A percentile compares a stretch with the other conserved stretches of the same genome.
phyloP scores from a whole-genome alignment of 2,329 filamentous ascomycete genomes.

The Sordariomycetes sp. region DNA sequence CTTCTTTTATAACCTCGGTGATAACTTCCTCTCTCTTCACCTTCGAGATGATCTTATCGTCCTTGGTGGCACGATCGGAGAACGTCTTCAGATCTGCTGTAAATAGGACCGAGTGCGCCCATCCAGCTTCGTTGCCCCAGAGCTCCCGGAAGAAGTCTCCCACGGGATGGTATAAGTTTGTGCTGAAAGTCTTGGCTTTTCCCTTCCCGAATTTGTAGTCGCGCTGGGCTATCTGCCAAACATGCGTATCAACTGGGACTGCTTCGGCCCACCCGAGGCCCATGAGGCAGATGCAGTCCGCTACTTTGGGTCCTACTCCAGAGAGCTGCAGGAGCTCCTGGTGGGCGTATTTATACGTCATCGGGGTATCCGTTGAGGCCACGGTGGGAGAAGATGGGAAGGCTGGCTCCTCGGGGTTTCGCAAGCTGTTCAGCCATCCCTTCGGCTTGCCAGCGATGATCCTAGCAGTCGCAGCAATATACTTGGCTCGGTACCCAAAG shows the following conservation, averaged over 20 bases:
- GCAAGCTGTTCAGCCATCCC: slow-evolving; percentile 64
- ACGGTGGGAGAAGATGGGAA: slow-evolving; percentile 25
- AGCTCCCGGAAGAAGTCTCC: slow-evolving; percentile 79
- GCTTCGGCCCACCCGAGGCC: slow-evolving; percentile 91
- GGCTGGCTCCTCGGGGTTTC: slow-evolving; percentile 61
- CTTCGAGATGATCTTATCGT: slow-evolving; percentile 5
- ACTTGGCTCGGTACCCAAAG: slow-evolving; percentile 90
- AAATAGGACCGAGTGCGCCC: slow-evolving; percentile 95
- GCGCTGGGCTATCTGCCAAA: slow-evolving; percentile 94
- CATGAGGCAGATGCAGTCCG: slow-evolving; percentile 94
- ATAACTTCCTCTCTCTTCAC: neutral
- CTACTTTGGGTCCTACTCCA: slow-evolving; percentile 91
- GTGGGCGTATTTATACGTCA: slow-evolving; percentile 69
- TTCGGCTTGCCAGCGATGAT: slow-evolving; percentile 57
- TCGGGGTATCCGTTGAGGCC: slow-evolving; percentile 25
- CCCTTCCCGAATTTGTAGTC: slow-evolving; percentile 89
- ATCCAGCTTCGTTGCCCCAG: slow-evolving; percentile 90
- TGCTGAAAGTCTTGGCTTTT: slow-evolving; percentile 75
- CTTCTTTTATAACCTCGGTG: slow-evolving; percentile 10
- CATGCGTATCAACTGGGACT: slow-evolving; percentile 93
- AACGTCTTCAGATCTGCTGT: slow-evolving; percentile 85
- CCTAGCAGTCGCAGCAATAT: slow-evolving; percentile 74
- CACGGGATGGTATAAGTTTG: slow-evolving; percentile 77
- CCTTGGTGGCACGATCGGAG: slow-evolving; percentile 40
- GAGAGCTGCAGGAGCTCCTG: slow-evolving; percentile 64